Evolutionary conservation across 352 stramenopile genomes (phyloP), one percentile per base, ranked within the genome.

Genomic region (Phytopythium mirpurense): DNA sequence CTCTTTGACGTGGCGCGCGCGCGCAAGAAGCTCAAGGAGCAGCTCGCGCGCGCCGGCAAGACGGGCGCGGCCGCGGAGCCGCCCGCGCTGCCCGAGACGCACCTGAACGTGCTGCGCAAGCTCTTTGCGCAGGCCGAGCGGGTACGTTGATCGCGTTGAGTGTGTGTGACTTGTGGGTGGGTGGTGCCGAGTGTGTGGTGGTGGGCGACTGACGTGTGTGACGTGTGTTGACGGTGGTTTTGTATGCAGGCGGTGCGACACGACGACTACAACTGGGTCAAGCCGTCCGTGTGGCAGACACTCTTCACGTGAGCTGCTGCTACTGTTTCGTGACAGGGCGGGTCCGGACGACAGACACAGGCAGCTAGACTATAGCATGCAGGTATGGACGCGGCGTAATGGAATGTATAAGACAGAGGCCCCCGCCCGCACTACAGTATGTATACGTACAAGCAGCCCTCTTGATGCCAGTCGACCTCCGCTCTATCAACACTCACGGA

Each of bases 241-340:
- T 68, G 24, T 48, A 19, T 32, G 47, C 52, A 88, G 68, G 76
- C 71, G 54, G 84, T 97, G 26, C 70, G 86, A 35, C 82, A 73
- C 58, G 89, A 93, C 59, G 88, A 93, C 36, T 97, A 97, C 79
- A 97, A 97, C 72, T 97, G 88, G 88, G 86, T 98, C 54, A 90
- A 92, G 59, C 90, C 91, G 8, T 90, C 77, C 19, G 83, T 98
- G 46, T 98, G 83, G 83, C 82, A 90, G 52, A 88, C 83, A 48
- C 59, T 93, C 26, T 95, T 93, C 62, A 86, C 74, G 50, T 91
- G 65, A 73, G 43, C 1, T 16, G 38, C 38, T n/a, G 19, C 16
- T n/a, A n/a, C n/a, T n/a, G n/a, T n/a, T n/a, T n/a, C n/a, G n/a
- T n/a, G 11, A 45, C 41, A 6, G 43, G 36, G 36, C 15, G n/a